Evolutionary conservation across 1,284 basidiomycete genomes (phyloP), one percentile per base, ranked within the genome.

Genomic region (Irpex lacteus): DNA sequence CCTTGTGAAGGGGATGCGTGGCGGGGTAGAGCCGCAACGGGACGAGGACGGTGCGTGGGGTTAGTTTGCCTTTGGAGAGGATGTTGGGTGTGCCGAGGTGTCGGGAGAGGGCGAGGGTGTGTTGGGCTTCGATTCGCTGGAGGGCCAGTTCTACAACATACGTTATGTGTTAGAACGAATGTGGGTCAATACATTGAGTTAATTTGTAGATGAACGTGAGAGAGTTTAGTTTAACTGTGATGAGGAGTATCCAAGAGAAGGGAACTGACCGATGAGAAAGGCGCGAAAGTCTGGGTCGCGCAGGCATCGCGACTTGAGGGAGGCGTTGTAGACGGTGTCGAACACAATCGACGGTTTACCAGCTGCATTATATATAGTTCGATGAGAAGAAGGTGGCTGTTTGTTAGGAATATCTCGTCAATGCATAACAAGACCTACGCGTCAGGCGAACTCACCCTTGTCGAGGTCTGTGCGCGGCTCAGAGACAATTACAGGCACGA

Each of bases 401-500:
- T 26, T 3, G 26, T 26, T 26, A 26, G 26, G 26, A 26, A 26
- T 2, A 26, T 26, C 26, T 4, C 26, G 26, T 26, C 26, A 26
- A 26, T 15, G 40, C 40, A 44, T 44, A 44, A 15, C 19, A 40
- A 36, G 40, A 18, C 53, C 49, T 15, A 21, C 19, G 11, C 50
- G 63, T 52, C 5, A 3, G 11, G 50, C 50, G 19, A 55, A 69
- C 79, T 64, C 52, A 89, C 90, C 84, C 85, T 91, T 92, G 76
- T 93, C 91, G 32, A 71, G 78, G 66, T 87, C 89, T 60, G 80
- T 73, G 26, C 85, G 79, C 0, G 82, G 83, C 59, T 88, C 85
- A 2, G 89, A 90, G 2, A 91, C 83, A n/a, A 93, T 76, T 37
- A 91, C 82, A 7, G 90, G 90, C 13, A 92, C 82, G 70, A 84